Evolutionary conservation across 768 basidiomycete genomes (phyloP), one percentile per base, ranked within the genome.

Genomic region (Trametes maxima): DNA sequence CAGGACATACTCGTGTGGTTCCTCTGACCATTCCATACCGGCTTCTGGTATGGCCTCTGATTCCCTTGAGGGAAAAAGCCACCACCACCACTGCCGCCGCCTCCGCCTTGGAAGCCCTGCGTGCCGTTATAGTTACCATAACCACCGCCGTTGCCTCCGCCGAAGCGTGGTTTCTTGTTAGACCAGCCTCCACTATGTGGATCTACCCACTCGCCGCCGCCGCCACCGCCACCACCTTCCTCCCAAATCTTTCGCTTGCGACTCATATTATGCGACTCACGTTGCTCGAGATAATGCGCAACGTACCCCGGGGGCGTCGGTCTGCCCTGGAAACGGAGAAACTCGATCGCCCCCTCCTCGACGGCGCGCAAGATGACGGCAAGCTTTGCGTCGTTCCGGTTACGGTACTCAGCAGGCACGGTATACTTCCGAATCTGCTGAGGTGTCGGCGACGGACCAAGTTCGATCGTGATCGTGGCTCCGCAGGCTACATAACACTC

Each of bases 351-450:
- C 11, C 89, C 87, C 62, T 80, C 71, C 62, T 84, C 75, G 16
- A 79, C 82, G 2, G 87, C 89, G 2, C 72, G 71, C 55, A 76
- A 77, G 1, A 80, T 74, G 12, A 82, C 87, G 14, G 84, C 87
- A 16, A 78, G 74, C 69, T 82, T 87, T 5, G 88, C 88, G 62
- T 90, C 88, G 16, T 76, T 75, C 65, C 85, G 86, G 28, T 74
- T 81, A 43, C 80, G 77, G 68, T 87, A 88, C 59, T 83, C 78
- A 10, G 75, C 69, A 7, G 79, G 72, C 8, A 81, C 82, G 0
- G 71, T 69, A 68, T 82, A 90, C 53, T 70, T 71, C 35, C 76
- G 77, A n/a, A 73, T 64, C 53, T 81, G 76, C 1, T 73, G 76
- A 21, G 72, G 48, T 16, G 65, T 52, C 1, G 75, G 65, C 2